Evolutionary conservation across 345 rosid species (phyloP).

Genomic region (Durio zibethinus): DNA sequence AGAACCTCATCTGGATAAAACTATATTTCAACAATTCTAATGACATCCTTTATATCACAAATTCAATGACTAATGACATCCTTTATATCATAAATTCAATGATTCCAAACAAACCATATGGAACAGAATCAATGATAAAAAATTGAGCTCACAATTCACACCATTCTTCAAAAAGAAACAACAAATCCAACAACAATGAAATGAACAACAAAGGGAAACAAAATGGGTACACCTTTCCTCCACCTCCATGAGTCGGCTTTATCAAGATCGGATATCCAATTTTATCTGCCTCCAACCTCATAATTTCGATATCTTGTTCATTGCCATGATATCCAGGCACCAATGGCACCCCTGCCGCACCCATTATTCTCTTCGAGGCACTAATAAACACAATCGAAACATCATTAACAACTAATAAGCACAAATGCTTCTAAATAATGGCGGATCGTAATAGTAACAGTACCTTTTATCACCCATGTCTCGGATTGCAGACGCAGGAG

Average conservation of each 20-base stretch:
- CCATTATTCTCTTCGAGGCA: constrained; percentile 97
- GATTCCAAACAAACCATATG: neutral
- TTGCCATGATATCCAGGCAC: constrained; percentile 93
- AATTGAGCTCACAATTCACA: neutral
- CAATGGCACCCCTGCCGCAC: constrained; percentile 92
- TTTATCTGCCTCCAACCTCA: constrained; percentile 83
- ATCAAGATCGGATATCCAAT: constrained; percentile 87
- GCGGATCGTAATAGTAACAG: neutral
- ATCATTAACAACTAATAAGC: neutral
- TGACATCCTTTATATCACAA: neutral
- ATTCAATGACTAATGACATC: neutral
- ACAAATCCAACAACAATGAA: neutral
- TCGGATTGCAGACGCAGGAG: constrained; percentile 86
- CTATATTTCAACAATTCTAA: neutral
- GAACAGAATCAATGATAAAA: neutral
- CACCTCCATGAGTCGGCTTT: constrained; percentile 96
- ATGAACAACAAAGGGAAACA: neutral
- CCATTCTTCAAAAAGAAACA: neutral
- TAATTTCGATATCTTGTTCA: constrained; percentile 75
- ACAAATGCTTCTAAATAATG: neutral
- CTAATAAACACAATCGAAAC: constrained; percentile 33
- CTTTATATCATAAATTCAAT: neutral
- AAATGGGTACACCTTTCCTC: constrained; percentile 66
- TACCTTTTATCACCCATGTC: constrained; percentile 99
- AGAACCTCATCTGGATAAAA: constrained; percentile 26